Conservation (phyloP, 1,284 basidiomycete genomes). For the Lentinula novae-zelandiae region DNA sequence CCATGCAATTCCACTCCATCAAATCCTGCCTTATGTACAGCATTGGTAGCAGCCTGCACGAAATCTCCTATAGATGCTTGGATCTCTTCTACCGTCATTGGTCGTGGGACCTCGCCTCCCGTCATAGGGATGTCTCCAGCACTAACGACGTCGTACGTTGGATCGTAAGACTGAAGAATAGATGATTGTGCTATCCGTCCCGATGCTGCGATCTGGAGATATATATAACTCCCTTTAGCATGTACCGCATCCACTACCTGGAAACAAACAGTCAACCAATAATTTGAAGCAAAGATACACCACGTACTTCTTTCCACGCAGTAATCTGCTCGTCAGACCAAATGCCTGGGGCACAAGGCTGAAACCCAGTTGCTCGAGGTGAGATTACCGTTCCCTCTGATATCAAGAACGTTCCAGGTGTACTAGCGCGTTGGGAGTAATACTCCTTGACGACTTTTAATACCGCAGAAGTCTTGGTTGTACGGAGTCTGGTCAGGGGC, state of each 20-base stretch:
- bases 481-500: constrained; percentile 15
- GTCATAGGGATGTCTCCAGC: constrained; percentile 8
- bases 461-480: constrained; percentile 12
- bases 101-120: constrained; percentile 21
- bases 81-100: constrained; percentile 31
- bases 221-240: constrained; percentile 35
- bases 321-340: constrained; percentile 25
- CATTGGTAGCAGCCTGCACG: constrained; percentile 30
- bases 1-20: constrained; percentile 36
- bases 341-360: constrained; percentile 23
- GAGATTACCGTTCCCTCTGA: constrained; percentile 28
- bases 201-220: constrained; percentile 41
- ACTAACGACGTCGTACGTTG: constrained; percentile 1
- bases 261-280: neutral
- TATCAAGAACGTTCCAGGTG: constrained; percentile 27
- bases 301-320: constrained; percentile 28
- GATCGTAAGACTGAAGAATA: neutral
- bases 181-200: constrained; percentile 28
- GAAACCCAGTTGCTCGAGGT: constrained; percentile 14
- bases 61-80: constrained; percentile 30
- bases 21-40: constrained; percentile 34
- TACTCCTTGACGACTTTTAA: constrained; percentile 22
- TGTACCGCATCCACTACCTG: constrained; percentile 28
- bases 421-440: constrained; percentile 27
- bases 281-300: neutral